phyloP scores from a whole-genome alignment of 108 stramenopile genomes.

The Nannochloropsis oceanica region DNA sequence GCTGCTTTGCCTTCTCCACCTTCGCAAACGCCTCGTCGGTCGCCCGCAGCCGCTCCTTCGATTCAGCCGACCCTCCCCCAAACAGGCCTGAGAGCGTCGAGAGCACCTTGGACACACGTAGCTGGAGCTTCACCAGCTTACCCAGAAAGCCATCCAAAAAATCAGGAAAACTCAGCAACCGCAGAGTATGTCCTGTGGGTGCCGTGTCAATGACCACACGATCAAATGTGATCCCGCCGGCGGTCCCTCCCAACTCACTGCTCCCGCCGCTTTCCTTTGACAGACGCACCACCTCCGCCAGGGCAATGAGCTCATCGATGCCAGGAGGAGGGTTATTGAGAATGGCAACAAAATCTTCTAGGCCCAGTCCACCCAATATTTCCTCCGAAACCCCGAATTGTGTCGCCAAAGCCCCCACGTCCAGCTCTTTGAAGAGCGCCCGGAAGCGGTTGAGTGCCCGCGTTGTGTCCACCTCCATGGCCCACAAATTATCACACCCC shows the following conservation, averaged over 20 bases:
- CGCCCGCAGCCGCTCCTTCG: background rate
- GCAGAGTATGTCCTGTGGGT: slow-evolving; percentile 38
- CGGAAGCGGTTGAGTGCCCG: background rate
- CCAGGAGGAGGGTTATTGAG: slow-evolving; percentile 84
- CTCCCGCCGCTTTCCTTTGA: background rate
- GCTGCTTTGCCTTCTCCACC: background rate
- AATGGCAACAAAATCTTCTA: slow-evolving; percentile 26
- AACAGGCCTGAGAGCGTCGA: background rate
- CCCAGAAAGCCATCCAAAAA: slow-evolving; percentile 31
- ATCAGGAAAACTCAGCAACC: slow-evolving; percentile 33
- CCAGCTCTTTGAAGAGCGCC: background rate
- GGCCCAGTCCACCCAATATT: slow-evolving; percentile 14
- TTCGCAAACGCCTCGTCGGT: background rate
- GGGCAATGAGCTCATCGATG: slow-evolving; percentile 75
- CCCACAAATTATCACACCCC: slow-evolving; percentile 22
- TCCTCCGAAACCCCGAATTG: background rate
- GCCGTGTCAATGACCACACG: slow-evolving; percentile 41
- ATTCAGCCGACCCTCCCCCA: background rate
- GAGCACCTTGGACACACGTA: background rate
- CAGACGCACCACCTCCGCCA: slow-evolving; percentile 41
- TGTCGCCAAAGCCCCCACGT: slow-evolving; percentile 15
- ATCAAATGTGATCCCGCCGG: slow-evolving; percentile 18
- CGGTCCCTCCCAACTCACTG: background rate
- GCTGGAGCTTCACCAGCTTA: slow-evolving; percentile 7
- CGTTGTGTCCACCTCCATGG: slow-evolving; percentile 31